A percentile compares a stretch with the other conserved stretches of the same genome.
These are phyloP conservation scores for Parafenestella ontariensis DNA, from an alignment of 2,329 filamentous ascomycete species.

Conservation along the genomic window DNA sequence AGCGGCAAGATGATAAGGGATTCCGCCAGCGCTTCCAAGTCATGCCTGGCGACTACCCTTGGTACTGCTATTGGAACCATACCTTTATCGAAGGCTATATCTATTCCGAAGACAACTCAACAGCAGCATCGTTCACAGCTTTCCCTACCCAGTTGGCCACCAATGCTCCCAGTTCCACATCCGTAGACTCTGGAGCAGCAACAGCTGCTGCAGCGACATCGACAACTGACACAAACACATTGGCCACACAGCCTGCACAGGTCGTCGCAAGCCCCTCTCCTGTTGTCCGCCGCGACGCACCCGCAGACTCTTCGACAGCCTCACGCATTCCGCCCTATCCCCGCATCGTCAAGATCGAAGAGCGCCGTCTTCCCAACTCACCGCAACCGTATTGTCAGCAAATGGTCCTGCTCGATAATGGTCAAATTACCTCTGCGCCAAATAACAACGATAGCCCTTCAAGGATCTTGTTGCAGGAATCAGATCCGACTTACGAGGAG, in stretches of 20 bases:
- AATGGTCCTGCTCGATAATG: constrained; percentile 65
- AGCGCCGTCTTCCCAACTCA: constrained; percentile 62
- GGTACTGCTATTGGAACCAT: constrained; percentile 74
- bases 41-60: constrained; percentile 66
- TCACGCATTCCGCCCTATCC: constrained; percentile 54
- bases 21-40: constrained; percentile 53
- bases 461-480: constrained; percentile 50
- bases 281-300: constrained; percentile 18
- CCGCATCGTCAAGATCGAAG: constrained; percentile 70
- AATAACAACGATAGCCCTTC: constrained; percentile 46
- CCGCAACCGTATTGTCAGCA: constrained; percentile 68
- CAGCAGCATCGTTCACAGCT: constrained; percentile 42
- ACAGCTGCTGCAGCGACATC: constrained; percentile 14
- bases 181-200: constrained; percentile 14
- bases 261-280: constrained; percentile 13
- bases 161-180: constrained; percentile 22
- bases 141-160: constrained; percentile 33
- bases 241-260: constrained; percentile 12
- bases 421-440: constrained; percentile 49
- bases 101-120: constrained; percentile 64
- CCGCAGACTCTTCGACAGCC: constrained; percentile 25
- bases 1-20: constrained; percentile 28
- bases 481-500: constrained; percentile 45
- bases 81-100: constrained; percentile 73
- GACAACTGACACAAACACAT: constrained; percentile 4